These are phyloP conservation scores for Tubosaeta sp. DNA, from an alignment of 768 basidiomycete genomes.

Conservation along the genomic window DNA sequence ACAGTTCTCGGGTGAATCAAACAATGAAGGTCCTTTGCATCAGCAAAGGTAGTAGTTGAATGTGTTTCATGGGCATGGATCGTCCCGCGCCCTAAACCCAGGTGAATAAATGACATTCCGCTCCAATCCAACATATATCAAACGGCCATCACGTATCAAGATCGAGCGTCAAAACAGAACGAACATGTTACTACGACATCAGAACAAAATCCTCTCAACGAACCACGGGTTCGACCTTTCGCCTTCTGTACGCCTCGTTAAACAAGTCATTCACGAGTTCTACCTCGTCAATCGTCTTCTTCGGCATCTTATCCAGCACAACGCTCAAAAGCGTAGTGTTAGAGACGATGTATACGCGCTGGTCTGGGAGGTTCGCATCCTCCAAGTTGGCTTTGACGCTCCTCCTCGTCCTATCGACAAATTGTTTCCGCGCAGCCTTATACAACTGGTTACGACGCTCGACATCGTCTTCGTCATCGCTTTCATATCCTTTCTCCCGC, in stretches of 20 bases:
- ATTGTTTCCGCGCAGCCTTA: conserved; percentile 9
- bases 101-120: too few species aligned
- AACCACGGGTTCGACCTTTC: not conserved
- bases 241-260: conserved; percentile 10
- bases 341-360: conserved; percentile 28
- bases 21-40: not conserved
- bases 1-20: not conserved
- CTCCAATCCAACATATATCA: not conserved
- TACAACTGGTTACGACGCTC: conserved; percentile 8
- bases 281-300: conserved; percentile 21
- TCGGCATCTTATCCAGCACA: conserved; percentile 15
- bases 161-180: too few species aligned
- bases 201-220: not conserved
- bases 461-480: conserved; percentile 11
- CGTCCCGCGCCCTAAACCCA: not conserved
- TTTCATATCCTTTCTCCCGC: conserved; percentile 15
- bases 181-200: not conserved
- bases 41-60: not conserved
- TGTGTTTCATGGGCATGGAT: too few species aligned
- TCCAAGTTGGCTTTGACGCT: conserved; percentile 17
- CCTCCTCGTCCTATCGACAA: conserved; percentile 13
- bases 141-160: not conserved
- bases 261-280: conserved; percentile 17
- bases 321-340: conserved; percentile 14
- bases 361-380: conserved; percentile 21